Evolutionary conservation across 1,284 basidiomycete species (phyloP).

Genomic region (Chalciporus sp.): DNA sequence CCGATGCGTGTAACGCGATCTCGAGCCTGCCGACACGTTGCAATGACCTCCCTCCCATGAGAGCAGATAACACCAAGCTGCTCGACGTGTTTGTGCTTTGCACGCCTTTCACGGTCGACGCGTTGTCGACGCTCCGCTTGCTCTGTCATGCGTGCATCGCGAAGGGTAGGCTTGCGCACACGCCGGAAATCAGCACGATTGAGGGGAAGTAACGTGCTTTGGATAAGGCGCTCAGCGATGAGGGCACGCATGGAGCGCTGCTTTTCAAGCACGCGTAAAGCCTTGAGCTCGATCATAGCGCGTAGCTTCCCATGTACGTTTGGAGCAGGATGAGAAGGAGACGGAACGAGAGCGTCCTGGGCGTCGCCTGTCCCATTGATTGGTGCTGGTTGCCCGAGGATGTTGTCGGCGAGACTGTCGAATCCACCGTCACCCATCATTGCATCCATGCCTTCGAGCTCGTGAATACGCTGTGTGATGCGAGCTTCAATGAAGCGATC

Average conservation of each 20-base stretch:
- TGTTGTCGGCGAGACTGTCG: slow-evolving; percentile 57
- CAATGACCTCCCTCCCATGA: slow-evolving; percentile 81
- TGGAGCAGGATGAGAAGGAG: slow-evolving; percentile 49
- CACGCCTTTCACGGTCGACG: slow-evolving; percentile 88
- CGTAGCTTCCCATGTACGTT: slow-evolving; percentile 80
- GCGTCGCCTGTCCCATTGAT: not conserved
- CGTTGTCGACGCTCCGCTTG: slow-evolving; percentile 91
- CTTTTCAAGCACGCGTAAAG: slow-evolving; percentile 88
- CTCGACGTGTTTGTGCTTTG: slow-evolving; percentile 96
- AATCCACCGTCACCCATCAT: slow-evolving; percentile 80
- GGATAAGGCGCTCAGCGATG: slow-evolving; percentile 85
- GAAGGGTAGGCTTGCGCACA: slow-evolving; percentile 83
- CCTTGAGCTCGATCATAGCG: slow-evolving; percentile 93
- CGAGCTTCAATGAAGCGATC: slow-evolving; percentile 91
- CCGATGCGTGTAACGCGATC: slow-evolving; percentile 86
- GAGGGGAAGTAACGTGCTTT: slow-evolving; percentile 88
- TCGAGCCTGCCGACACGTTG: slow-evolving; percentile 62
- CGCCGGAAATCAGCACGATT: slow-evolving; percentile 93
- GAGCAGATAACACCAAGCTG: slow-evolving; percentile 88
- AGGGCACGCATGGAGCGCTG: slow-evolving; percentile 87
- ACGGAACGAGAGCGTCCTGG: not conserved
- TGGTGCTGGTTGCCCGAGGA: slow-evolving; percentile 40
- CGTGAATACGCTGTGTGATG: slow-evolving; percentile 86
- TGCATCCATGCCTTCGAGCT: slow-evolving; percentile 84
- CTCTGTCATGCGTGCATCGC: slow-evolving; percentile 92